Conservation (phyloP, 257 asterid species). For the Lycium ferocissimum region DNA sequence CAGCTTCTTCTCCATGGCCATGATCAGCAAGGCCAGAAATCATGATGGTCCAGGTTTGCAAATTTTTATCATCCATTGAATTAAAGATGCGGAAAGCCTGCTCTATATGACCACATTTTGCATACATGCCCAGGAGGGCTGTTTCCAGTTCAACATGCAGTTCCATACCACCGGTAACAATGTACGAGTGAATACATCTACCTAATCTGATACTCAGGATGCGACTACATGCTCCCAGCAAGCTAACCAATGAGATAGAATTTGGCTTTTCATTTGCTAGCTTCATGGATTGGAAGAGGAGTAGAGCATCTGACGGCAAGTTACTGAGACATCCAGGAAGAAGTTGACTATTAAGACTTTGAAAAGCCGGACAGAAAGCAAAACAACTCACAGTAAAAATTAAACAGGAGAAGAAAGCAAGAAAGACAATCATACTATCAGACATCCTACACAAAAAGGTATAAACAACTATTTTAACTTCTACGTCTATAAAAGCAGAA, state of each 20-base stretch:
- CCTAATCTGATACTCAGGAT: conserved; percentile 63
- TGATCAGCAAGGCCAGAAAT: conserved; percentile 67
- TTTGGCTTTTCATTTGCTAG: conserved; percentile 56
- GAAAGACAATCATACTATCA: conserved; percentile 9
- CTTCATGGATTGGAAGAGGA: conserved; percentile 58
- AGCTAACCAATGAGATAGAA: conserved; percentile 56
- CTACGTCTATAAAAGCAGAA: neutral
- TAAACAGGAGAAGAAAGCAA: neutral
- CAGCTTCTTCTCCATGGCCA: conserved; percentile 63
- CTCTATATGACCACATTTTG: conserved; percentile 59
- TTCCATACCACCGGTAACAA: conserved; percentile 51
- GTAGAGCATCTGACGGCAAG: conserved; percentile 54
- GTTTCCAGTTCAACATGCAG: conserved; percentile 63
- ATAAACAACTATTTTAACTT: neutral
- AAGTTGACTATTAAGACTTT: neutral
- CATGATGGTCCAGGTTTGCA: conserved; percentile 76
- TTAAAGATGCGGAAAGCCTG: conserved; percentile 63
- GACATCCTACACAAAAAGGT: neutral
- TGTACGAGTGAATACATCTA: conserved; percentile 60
- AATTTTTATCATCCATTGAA: conserved; percentile 48
- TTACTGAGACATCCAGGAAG: conserved; percentile 46
- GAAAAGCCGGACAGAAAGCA: neutral
- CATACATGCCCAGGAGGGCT: conserved; percentile 69
- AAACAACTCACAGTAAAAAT: neutral
- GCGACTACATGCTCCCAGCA: conserved; percentile 69